Base-by-base conservation (phyloP, 768 basidiomycete species). In the Russula ochroleuca region DNA sequence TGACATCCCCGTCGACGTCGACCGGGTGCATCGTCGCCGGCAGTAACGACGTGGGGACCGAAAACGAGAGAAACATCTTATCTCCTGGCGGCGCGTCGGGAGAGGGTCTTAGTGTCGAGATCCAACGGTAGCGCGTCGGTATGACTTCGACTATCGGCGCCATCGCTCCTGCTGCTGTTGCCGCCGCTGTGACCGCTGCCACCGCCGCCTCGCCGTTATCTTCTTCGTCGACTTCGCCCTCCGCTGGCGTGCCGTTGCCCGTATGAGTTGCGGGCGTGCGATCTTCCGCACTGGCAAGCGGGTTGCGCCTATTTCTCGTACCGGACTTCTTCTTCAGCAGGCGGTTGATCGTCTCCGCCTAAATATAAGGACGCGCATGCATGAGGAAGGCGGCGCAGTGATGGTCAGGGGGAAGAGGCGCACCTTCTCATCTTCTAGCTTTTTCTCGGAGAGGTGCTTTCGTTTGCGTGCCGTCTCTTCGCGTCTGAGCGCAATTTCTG, bases 291-390 rank as follows among this genome's bases (percentile, higher is more conserved):
- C 80, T 81, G 17, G 79, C 79, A 33, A 78, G 67, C 0, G 73
- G 78, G n/a, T 78, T 80, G 13, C 85, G 83, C 67, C 83, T 87
- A 55, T 79, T 82, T 49, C 83, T 81, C 2, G 87, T 80, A 11
- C 86, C 82, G 19, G 86, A 85, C 71, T 91, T 90, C 73, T 93
- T 94, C 73, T 92, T 92, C 56, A 94, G 81, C 15, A 94, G 80
- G 31, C 92, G 86, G 69, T 93, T 93, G 73, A 94, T 94, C 0
- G 92, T 94, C 70, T 94, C 92, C 25, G 85, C 85, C 89, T 59
- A 68, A 8, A 10, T 10, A n/a, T 21, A 14, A 23, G 5, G 2
- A 19, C 57, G 23, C 4, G 25, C 1, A 19, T 62, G 1, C 13
- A 23, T 41, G 14, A 17, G 50, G n/a, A 37, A 35, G 10, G 35